Conservation (phyloP, 1,139 yeast species). For the Martiniozyma asiatica region DNA sequence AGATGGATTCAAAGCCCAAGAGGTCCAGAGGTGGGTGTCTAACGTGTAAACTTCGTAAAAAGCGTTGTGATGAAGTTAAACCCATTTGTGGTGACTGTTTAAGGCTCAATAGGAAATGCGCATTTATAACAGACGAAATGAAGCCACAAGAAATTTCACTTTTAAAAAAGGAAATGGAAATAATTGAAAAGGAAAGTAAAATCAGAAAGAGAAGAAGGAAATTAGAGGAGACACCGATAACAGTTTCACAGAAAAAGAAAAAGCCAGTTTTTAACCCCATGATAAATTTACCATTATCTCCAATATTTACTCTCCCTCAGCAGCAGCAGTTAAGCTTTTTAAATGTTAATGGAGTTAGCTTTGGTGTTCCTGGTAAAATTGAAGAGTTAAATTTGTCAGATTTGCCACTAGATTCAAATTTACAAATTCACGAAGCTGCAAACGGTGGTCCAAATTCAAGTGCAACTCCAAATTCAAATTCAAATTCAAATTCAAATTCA, state of each 20-base stretch:
- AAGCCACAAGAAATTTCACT: slow-evolving; percentile 13
- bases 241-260: not conserved
- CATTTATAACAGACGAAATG: slow-evolving; percentile 34
- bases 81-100: slow-evolving; percentile 50
- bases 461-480: too few species aligned
- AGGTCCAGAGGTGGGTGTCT: slow-evolving; percentile 23
- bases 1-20: too few species aligned
- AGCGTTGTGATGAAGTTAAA: slow-evolving; percentile 55
- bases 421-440: too few species aligned
- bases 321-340: too few species aligned
- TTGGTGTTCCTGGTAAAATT: too few species aligned
- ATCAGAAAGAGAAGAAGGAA: slow-evolving; percentile 17
- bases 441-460: too few species aligned
- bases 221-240: not conserved
- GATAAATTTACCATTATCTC: too few species aligned
- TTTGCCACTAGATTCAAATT: too few species aligned
- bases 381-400: too few species aligned
- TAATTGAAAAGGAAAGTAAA: slow-evolving; percentile 22
- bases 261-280: slow-evolving; percentile 1
- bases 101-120: slow-evolving; percentile 42
- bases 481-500: not conserved
- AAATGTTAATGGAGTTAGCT: too few species aligned
- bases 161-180: slow-evolving; percentile 25
- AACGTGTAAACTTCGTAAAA: slow-evolving; percentile 62
- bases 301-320: too few species aligned